Conservation (phyloP, 306 rosid genomes). For the Glycyrrhiza uralensis region DNA sequence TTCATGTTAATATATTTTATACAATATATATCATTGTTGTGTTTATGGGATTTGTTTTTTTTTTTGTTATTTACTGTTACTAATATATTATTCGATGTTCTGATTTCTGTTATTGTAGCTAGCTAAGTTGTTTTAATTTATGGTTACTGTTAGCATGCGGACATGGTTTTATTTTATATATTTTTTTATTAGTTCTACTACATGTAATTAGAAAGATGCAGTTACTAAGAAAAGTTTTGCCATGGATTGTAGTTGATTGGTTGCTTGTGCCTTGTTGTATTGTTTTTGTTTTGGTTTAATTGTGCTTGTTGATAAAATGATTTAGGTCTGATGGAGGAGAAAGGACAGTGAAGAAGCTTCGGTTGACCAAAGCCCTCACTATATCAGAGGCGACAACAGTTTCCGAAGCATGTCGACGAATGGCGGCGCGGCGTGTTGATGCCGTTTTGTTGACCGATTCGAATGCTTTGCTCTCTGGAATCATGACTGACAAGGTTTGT, state of each 20-base stretch:
- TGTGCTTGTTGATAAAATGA: neutral
- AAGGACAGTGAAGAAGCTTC: slow-evolving; percentile 92
- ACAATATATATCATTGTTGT: neutral
- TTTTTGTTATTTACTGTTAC: neutral
- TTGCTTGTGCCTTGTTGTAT: neutral
- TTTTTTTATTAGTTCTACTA: neutral
- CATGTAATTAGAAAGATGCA: neutral
- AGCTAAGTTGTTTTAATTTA: neutral
- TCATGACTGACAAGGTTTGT: slow-evolving; percentile 85
- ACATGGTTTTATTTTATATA: neutral
- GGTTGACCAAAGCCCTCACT: slow-evolving; percentile 82
- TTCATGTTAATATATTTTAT: neutral
- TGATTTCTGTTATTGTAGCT: neutral
- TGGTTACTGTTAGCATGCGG: neutral
- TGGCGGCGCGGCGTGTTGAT: slow-evolving; percentile 91
- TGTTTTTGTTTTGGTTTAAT: neutral
- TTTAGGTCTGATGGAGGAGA: slow-evolving; percentile 63
- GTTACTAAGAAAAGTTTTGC: neutral
- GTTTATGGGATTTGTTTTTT: neutral
- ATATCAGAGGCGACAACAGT: slow-evolving; percentile 89
- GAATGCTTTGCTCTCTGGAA: slow-evolving; percentile 90
- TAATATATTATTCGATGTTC: neutral
- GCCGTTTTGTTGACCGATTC: slow-evolving; percentile 83
- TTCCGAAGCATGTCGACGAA: slow-evolving; percentile 84
- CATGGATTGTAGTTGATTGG: neutral